phyloP scores from a whole-genome alignment of 768 basidiomycete genomes.

The Suillus sp. region DNA sequence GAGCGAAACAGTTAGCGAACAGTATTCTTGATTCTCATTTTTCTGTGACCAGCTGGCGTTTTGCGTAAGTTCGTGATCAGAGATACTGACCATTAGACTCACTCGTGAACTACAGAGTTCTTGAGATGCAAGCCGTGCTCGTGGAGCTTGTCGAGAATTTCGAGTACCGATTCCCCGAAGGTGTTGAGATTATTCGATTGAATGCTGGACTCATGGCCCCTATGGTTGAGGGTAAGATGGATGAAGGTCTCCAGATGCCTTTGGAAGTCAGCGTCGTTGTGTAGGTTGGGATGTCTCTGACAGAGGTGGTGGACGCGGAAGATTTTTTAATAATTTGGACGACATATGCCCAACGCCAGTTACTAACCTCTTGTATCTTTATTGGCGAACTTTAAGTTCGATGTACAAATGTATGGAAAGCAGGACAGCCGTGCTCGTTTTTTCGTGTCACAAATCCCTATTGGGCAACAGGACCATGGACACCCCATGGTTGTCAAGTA shows the following conservation, averaged over 20 bases:
- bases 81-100: background rate
- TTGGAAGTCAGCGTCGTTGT: conserved; percentile 27
- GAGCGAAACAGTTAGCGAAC: background rate
- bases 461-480: no score
- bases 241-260: conserved; percentile 37
- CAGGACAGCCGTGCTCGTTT: no score
- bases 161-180: conserved; percentile 35
- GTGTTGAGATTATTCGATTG: conserved; percentile 33
- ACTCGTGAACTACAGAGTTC: conserved; percentile 23
- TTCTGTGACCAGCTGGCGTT: conserved; percentile 14
- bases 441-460: no score
- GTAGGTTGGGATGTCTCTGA: background rate
- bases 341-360: background rate
- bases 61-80: conserved; percentile 14
- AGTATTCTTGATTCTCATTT: background rate
- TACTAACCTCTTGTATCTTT: background rate
- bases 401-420: no score
- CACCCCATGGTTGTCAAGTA: no score
- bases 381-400: no score
- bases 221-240: conserved; percentile 32
- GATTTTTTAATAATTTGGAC: background rate
- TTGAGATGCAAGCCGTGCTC: conserved; percentile 38
- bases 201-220: conserved; percentile 37
- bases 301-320: background rate
- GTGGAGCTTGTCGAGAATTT: conserved; percentile 40